Percentiles rank a stretch among this genome's conserved stretches.
These are phyloP conservation scores for Penicillium sp. DNA, from an alignment of 2,329 filamentous ascomycete species.

Conservation along the genomic window DNA sequence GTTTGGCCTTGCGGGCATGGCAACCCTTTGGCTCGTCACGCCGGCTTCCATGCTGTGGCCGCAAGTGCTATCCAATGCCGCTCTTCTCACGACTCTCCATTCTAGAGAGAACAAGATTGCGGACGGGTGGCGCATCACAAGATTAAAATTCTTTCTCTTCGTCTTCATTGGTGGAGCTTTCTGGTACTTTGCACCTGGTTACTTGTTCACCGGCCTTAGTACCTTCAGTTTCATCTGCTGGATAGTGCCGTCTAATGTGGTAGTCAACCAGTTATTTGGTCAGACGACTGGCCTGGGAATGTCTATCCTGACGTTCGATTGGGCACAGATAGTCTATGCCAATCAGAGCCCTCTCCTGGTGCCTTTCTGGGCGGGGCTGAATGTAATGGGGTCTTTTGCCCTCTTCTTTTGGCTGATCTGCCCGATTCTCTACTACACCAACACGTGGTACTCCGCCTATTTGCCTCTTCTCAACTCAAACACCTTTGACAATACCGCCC, in stretches of 20 bases:
- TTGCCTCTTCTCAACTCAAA: constrained; percentile 62
- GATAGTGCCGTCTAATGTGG: constrained; percentile 65
- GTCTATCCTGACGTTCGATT: constrained; percentile 72
- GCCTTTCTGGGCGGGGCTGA: constrained; percentile 52
- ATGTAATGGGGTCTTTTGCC: constrained; percentile 47
- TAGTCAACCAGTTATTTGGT: constrained; percentile 73
- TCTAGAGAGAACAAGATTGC: constrained; percentile 33
- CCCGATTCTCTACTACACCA: constrained; percentile 52
- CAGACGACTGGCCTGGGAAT: constrained; percentile 66
- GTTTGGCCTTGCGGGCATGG: constrained; percentile 63
- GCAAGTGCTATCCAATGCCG: constrained; percentile 53
- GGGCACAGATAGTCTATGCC: constrained; percentile 70
- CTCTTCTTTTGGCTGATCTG: constrained; percentile 48
- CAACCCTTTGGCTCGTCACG: constrained; percentile 57
- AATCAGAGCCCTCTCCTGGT: constrained; percentile 68
- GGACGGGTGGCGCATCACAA: constrained; percentile 45
- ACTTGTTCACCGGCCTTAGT: constrained; percentile 67
- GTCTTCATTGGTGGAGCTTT: constrained; percentile 32
- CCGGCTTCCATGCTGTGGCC: constrained; percentile 68
- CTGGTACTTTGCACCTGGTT: constrained; percentile 56
- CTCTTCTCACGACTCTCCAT: constrained; percentile 46
- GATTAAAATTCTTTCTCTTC: constrained; percentile 39
- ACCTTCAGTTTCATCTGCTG: constrained; percentile 72
- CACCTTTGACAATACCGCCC: constrained; percentile 65
- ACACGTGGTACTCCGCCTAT: constrained; percentile 59